Conservation (phyloP, 805 yeast genomes). For the Schwanniomyces sp. region DNA sequence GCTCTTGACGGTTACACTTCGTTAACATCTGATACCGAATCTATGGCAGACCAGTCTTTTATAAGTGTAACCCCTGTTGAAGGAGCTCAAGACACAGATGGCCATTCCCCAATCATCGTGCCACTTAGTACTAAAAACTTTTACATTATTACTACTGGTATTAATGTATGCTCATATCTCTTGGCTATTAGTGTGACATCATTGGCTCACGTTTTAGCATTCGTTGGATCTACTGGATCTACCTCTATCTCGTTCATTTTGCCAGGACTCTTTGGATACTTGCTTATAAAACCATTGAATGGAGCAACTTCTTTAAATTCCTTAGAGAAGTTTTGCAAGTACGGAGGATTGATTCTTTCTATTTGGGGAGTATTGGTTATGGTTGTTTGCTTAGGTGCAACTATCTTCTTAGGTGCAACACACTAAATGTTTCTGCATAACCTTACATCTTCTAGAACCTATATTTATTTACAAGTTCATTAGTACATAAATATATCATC, state of each 20-base stretch:
- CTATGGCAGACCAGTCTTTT: constrained; percentile 24
- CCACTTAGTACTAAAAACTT: constrained; percentile 51
- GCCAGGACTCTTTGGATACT: constrained; percentile 76
- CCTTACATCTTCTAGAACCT: no score
- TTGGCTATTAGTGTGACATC: constrained; percentile 61
- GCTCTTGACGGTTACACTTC: constrained; percentile 17
- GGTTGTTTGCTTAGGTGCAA: constrained; percentile 53
- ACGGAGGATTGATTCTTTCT: constrained; percentile 43
- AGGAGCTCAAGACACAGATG: constrained; percentile 47
- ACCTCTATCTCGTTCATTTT: constrained; percentile 75
- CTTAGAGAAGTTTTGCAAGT: constrained; percentile 32
- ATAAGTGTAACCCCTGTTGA: constrained; percentile 46
- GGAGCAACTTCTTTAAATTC: constrained; percentile 23
- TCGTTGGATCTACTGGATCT: constrained; percentile 84
- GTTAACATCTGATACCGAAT: constrained; percentile 25
- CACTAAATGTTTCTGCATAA: constrained; percentile 15
- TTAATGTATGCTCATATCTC: constrained; percentile 50
- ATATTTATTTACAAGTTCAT: neutral
- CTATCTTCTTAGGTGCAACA: constrained; percentile 42
- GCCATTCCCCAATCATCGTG: constrained; percentile 47
- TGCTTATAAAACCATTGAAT: constrained; percentile 43
- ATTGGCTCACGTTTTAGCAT: constrained; percentile 65
- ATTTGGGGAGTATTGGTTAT: constrained; percentile 57
- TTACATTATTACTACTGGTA: constrained; percentile 45
- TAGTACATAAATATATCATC: neutral